Percentiles rank a stretch among this genome's conserved stretches.
Conservation (phyloP, 2,329 filamentous ascomycete genomes). For the Bipolaris cookei region DNA sequence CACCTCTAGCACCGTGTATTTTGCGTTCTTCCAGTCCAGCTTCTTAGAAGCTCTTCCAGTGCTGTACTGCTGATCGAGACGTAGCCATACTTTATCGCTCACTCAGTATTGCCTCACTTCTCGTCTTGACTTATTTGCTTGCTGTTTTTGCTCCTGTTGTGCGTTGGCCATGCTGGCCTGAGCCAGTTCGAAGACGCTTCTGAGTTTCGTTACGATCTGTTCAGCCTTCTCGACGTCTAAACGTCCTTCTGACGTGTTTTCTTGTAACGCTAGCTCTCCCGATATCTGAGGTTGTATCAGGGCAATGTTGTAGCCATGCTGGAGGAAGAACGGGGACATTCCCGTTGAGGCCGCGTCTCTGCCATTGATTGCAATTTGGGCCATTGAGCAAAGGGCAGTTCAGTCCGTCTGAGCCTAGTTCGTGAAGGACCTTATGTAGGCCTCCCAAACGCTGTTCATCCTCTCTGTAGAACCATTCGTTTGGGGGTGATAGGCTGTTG, state of each 20-base stretch:
- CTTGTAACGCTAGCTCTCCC: too few relatives aligned
- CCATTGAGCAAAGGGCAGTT: background rate
- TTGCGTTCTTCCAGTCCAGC: background rate
- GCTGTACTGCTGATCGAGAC: background rate
- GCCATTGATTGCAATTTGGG: background rate
- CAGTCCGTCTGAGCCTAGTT: background rate
- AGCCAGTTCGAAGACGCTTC: background rate
- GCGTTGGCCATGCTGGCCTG: background rate
- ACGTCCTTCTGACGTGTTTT: background rate
- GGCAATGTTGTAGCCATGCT: background rate
- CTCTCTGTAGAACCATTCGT: conserved; percentile 2
- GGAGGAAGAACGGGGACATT: background rate
- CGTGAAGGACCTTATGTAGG: background rate
- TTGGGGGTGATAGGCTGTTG: conserved; percentile 5
- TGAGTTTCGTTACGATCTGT: background rate
- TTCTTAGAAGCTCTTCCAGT: background rate
- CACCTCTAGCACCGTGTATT: background rate
- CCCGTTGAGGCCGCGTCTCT: background rate
- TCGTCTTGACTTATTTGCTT: too few relatives aligned
- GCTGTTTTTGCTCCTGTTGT: background rate
- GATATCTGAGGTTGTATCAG: background rate
- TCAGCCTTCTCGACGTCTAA: background rate
- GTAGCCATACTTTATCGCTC: too few relatives aligned
- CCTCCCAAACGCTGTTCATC: background rate
- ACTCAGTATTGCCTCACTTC: too few relatives aligned